A percentile compares a stretch with the other conserved stretches of the same genome.
These are phyloP conservation scores for Puccinellia tenuiflora DNA, from an alignment of 176 grass and related monocot genomes.

Conservation along the genomic window DNA sequence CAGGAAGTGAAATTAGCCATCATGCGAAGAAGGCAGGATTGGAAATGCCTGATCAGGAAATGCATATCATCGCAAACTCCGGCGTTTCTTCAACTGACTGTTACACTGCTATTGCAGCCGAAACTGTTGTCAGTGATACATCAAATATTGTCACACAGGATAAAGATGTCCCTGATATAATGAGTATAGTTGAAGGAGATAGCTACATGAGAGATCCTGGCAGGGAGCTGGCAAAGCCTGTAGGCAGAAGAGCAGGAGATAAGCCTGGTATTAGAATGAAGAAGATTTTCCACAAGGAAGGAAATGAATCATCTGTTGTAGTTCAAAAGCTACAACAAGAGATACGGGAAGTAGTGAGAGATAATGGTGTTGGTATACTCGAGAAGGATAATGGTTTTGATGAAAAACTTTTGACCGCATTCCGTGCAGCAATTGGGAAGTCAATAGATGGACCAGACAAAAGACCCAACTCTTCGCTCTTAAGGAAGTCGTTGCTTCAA, in stretches of 20 bases:
- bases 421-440: conserved; percentile 73
- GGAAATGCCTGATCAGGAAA: conserved; percentile 19
- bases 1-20: conserved; percentile 26
- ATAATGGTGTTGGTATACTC: conserved; percentile 38
- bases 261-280: conserved; percentile 71
- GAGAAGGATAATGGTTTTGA: conserved; percentile 64
- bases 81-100: conserved; percentile 11
- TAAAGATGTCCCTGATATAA: conserved; percentile 63
- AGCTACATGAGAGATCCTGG: conserved; percentile 44
- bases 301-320: conserved; percentile 51
- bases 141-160: conserved; percentile 25
- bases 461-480: conserved; percentile 37
- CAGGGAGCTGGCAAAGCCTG: conserved; percentile 40
- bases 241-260: conserved; percentile 54
- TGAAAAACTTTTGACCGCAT: conserved; percentile 72
- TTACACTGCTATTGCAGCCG: conserved; percentile 16
- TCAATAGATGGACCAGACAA: conserved; percentile 36
- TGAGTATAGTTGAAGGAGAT: conserved; percentile 72
- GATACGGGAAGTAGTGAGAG: conserved; percentile 59
- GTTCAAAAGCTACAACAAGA: conserved; percentile 85
- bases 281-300: conserved; percentile 77
- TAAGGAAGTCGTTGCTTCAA: conserved; percentile 61
- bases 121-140: conserved; percentile 28
- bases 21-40: conserved; percentile 51
- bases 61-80: conserved; percentile 15